A percentile compares a stretch with the other conserved stretches of the same genome.
These are phyloP conservation scores for Begonia masoniana DNA, from an alignment of 306 rosid species.

Conservation along the genomic window DNA sequence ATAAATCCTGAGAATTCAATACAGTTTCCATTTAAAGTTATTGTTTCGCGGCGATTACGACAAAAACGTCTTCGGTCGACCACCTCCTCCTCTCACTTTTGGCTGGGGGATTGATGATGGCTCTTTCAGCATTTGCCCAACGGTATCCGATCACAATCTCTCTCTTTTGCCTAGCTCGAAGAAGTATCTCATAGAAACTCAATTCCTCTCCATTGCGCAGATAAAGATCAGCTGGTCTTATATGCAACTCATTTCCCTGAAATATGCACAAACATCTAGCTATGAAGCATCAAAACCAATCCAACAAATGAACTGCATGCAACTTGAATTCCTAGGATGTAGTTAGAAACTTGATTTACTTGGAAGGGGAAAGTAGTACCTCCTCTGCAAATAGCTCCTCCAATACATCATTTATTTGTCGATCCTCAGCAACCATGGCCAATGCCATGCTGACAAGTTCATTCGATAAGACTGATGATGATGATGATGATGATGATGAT, in stretches of 20 bases:
- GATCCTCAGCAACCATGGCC: constrained; percentile 92
- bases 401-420: constrained; percentile 75
- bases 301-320: neutral
- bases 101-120: constrained; percentile 67
- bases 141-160: constrained; percentile 80
- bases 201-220: constrained; percentile 61
- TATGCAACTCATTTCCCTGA: constrained; percentile 88
- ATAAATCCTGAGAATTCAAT: no score
- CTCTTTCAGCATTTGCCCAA: constrained; percentile 52
- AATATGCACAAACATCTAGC: no score
- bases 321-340: neutral
- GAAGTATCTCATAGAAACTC: constrained; percentile 67
- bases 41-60: constrained; percentile 74
- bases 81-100: constrained; percentile 51
- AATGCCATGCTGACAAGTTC: constrained; percentile 96
- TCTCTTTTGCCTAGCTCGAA: constrained; percentile 64
- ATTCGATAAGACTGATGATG: constrained; percentile 74
- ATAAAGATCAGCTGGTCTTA: constrained; percentile 71
- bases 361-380: constrained; percentile 17
- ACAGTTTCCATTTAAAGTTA: constrained; percentile 10
- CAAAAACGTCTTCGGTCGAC: constrained; percentile 68
- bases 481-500: no score
- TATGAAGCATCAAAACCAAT: neutral
- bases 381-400: constrained; percentile 91
- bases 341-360: no score